Base-by-base conservation (phyloP, 495 filamentous ascomycete species). In the Massariosphaeria phaeospora region DNA sequence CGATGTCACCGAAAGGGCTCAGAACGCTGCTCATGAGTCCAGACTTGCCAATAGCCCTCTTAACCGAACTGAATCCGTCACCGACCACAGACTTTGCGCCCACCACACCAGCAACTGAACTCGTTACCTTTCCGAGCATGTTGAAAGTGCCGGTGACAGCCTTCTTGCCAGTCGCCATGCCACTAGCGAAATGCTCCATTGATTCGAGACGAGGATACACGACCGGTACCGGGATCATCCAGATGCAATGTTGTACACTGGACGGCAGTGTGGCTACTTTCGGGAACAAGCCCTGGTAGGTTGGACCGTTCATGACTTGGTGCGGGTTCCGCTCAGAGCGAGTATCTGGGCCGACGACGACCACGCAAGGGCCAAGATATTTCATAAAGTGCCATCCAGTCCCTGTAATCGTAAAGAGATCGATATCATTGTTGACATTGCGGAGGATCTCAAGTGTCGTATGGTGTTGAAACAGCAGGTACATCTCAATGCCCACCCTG, bases 321-420 rank as follows among this genome's bases (percentile, higher is more conserved):
- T 84, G 82, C 25, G 85, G 88, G 52, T 87, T 96, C 13, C 93
- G 76, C 69, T 98, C 93, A 1, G 88, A 93, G 35, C 93, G 85
- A 58, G 86, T 89, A 68, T 98, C 93, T 0, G 88, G 82, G 1
- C 93, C 93, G 30, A 95, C 83, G 2, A 91, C 85, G 0, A 89
- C 89, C 1, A 98, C 86, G 7, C 87, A 85, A 0, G 93, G 94
- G 0, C 93, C 93, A 12, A 98, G 81, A 63, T 84, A 96, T 67
- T 98, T 98, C 72, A 98, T 79, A 66, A 96, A 97, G 67, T 98
- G 93, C 93, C 93, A 98, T 13, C 93, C 93, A 0, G 88, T 84
- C 8, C 93, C 94, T 0, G 93, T 98, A 48, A 98, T 88, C 1
- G 93, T 98, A 76, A 98, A 98, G 24, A 97, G 78, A 62, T 98